phyloP scores from a whole-genome alignment of 768 basidiomycete species.

The Tricholoma saponaceum region DNA sequence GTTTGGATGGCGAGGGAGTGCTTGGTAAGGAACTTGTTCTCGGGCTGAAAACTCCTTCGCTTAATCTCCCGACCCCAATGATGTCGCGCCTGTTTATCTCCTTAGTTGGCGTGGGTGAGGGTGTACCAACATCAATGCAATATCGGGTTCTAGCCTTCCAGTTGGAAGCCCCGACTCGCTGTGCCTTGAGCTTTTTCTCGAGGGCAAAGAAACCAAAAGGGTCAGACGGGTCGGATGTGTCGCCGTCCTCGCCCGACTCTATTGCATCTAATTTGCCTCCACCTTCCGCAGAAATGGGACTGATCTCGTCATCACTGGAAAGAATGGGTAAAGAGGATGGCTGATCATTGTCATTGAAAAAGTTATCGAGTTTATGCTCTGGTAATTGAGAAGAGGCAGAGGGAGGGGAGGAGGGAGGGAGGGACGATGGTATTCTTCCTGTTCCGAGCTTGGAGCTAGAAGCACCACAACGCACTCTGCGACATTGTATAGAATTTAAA shows the following conservation, averaged over 20 bases:
- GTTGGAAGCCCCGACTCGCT: conserved; percentile 23
- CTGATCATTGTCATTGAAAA: neutral
- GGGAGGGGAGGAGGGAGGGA: conserved; percentile 8
- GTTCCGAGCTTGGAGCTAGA: neutral
- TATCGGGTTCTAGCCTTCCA: conserved; percentile 14
- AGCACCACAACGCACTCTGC: too few species aligned
- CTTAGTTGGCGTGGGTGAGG: conserved; percentile 28
- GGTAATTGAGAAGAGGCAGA: conserved; percentile 8
- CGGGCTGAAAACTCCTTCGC: conserved; percentile 30
- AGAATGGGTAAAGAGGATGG: neutral
- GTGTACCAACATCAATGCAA: conserved; percentile 12
- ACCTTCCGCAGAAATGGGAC: neutral
- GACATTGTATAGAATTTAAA: neutral
- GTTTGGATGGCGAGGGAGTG: conserved; percentile 36
- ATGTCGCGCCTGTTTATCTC: conserved; percentile 25
- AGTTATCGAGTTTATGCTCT: neutral
- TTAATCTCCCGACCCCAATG: conserved; percentile 12
- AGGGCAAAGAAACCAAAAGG: conserved; percentile 57
- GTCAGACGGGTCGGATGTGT: conserved; percentile 45
- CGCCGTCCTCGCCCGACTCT: conserved; percentile 5
- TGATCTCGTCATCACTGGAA: neutral
- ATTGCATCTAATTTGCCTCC: neutral
- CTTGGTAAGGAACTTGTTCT: conserved; percentile 27
- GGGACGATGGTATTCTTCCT: neutral
- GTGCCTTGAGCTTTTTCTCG: conserved; percentile 44